Conservation (phyloP, 495 filamentous ascomycete genomes). For the Hypoxylon crocopeplum region DNA sequence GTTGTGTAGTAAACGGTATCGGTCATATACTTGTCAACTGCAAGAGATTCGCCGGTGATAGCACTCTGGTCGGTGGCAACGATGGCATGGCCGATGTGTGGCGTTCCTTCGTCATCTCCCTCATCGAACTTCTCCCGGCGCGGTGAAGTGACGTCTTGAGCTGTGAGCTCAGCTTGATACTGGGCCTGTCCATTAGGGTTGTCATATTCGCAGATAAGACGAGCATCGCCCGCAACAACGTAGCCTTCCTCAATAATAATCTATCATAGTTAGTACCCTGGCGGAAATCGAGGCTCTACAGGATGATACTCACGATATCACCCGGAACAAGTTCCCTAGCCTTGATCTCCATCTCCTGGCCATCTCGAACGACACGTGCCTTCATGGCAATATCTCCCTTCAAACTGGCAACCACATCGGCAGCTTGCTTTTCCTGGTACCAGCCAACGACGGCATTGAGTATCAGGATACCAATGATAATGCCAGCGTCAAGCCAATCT, state of each 20-base stretch:
- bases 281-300: not conserved
- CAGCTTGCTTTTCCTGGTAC: constrained; percentile 87
- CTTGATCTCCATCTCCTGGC: constrained; percentile 72
- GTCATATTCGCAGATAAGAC: constrained; percentile 78
- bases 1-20: constrained; percentile 83
- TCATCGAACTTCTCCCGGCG: constrained; percentile 69
- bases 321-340: constrained; percentile 80
- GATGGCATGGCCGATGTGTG: constrained; percentile 72
- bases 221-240: constrained; percentile 74
- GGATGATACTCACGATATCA: constrained; percentile 69
- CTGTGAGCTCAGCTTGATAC: constrained; percentile 65
- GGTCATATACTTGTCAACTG: constrained; percentile 80
- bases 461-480: constrained; percentile 78
- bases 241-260: constrained; percentile 76
- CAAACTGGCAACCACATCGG: constrained; percentile 77
- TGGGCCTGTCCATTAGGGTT: constrained; percentile 72
- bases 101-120: constrained; percentile 60
- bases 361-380: constrained; percentile 73
- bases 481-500: constrained; percentile 82
- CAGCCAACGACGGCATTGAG: constrained; percentile 81
- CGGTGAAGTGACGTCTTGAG: constrained; percentile 63
- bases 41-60: constrained; percentile 89
- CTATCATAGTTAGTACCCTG: constrained; percentile 26
- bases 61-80: constrained; percentile 89
- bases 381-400: constrained; percentile 87